phyloP scores from a whole-genome alignment of 2,329 filamentous ascomycete genomes.

The Clonostachys solani region DNA sequence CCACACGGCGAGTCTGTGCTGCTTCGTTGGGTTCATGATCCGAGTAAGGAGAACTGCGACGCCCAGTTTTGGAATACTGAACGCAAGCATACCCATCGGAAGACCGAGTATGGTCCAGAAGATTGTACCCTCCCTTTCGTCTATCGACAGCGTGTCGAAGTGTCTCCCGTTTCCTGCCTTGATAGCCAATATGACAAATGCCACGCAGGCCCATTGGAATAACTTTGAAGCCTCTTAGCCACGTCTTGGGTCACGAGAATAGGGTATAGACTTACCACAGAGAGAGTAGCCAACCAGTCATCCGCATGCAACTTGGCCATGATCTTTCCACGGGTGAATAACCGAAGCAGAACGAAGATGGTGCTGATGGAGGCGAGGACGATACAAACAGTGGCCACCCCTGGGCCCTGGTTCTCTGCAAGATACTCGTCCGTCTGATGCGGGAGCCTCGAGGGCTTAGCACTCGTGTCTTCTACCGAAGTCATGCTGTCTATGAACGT shows the following conservation, averaged over 20 bases:
- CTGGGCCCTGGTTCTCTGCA: conserved; percentile 11
- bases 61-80: conserved; percentile 34
- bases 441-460: conserved; percentile 1
- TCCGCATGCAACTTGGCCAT: conserved; percentile 7
- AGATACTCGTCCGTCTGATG: conserved; percentile 10
- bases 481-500: too few species aligned
- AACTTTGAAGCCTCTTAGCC: conserved; percentile 1
- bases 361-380: conserved; percentile 5
- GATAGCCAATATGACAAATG: conserved; percentile 10
- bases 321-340: conserved; percentile 7
- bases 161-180: conserved; percentile 12
- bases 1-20: conserved; percentile 30
- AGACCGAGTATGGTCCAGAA: conserved; percentile 30
- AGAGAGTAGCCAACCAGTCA: conserved; percentile 6
- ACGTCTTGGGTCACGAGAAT: too few species aligned
- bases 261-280: background rate
- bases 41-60: conserved; percentile 30
- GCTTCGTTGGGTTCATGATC: conserved; percentile 27
- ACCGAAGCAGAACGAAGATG: conserved; percentile 6
- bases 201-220: conserved; percentile 6
- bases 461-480: background rate
- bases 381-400: conserved; percentile 4
- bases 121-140: conserved; percentile 2
- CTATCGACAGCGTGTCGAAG: conserved; percentile 5
- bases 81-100: conserved; percentile 27